phyloP scores from a whole-genome alignment of 2,329 filamentous ascomycete species.

The Cordyceps fumosorosea region DNA sequence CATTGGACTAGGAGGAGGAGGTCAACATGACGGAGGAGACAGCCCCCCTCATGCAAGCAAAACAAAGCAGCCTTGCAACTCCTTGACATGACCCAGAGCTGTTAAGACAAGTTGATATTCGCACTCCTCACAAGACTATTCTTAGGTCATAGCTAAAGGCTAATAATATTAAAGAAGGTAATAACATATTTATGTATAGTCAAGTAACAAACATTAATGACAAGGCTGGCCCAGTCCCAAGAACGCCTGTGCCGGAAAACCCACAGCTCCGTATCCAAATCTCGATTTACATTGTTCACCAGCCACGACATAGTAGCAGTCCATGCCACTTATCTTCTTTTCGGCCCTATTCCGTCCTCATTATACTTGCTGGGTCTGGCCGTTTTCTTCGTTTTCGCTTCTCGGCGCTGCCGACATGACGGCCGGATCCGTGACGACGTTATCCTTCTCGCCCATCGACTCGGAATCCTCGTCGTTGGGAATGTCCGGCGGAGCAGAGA shows the following conservation, averaged over 20 bases:
- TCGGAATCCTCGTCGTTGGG: slow-evolving; percentile 19
- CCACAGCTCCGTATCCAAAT: neutral
- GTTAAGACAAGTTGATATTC: too few relatives aligned
- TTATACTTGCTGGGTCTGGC: slow-evolving; percentile 6
- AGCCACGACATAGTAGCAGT: neutral
- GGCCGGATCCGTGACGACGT: neutral
- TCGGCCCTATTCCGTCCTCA: neutral
- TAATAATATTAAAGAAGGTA: neutral
- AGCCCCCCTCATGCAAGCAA: too few relatives aligned
- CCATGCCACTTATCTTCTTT: neutral
- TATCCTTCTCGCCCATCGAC: slow-evolving; percentile 25
- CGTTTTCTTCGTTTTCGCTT: slow-evolving; percentile 5
- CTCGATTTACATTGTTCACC: neutral
- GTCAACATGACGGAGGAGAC: too few relatives aligned
- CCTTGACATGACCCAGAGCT: too few relatives aligned
- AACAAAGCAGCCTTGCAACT: too few relatives aligned
- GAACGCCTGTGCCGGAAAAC: neutral
- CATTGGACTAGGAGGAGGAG: too few relatives aligned
- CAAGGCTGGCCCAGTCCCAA: neutral
- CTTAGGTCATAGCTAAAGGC: neutral
- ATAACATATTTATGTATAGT: slow-evolving; percentile 17
- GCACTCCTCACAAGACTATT: too few relatives aligned
- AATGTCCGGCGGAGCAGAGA: slow-evolving; percentile 16
- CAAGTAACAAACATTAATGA: neutral
- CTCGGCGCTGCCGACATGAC: slow-evolving; percentile 2